Conservation (phyloP, 2,329 filamentous ascomycete genomes). For the Penicillium sp. region DNA sequence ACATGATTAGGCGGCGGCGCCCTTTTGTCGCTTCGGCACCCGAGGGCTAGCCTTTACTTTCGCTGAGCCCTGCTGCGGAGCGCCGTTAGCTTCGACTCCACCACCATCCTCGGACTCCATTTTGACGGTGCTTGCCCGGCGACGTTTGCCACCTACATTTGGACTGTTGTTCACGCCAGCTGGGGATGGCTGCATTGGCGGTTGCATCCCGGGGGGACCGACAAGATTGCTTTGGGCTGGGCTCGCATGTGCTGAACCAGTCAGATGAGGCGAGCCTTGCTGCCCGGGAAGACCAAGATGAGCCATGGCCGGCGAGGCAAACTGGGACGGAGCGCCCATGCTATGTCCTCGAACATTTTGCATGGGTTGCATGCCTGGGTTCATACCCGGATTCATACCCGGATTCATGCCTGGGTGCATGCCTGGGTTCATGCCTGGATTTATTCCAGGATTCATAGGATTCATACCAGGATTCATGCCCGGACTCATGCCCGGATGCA, state of each 20-base stretch:
- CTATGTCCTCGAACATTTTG: slow-evolving; percentile 44
- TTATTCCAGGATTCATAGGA: neutral
- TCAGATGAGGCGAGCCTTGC: slow-evolving; percentile 53
- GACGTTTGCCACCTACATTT: slow-evolving; percentile 56
- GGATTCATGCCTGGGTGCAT: neutral
- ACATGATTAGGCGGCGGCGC: slow-evolving; percentile 30
- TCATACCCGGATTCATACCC: slow-evolving; percentile 14
- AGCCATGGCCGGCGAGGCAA: slow-evolving; percentile 58
- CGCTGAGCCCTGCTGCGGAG: slow-evolving; percentile 31
- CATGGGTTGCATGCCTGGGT: slow-evolving; percentile 36
- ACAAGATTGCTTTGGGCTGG: slow-evolving; percentile 47
- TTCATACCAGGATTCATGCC: neutral
- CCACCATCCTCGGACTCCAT: slow-evolving; percentile 54
- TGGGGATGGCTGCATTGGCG: slow-evolving; percentile 53
- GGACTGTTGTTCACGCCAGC: slow-evolving; percentile 63
- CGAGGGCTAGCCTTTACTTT: slow-evolving; percentile 51
- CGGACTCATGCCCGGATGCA: neutral
- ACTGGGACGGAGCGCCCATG: slow-evolving; percentile 50
- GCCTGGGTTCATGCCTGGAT: slow-evolving; percentile 21
- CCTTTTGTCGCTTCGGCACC: slow-evolving; percentile 50
- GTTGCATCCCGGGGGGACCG: slow-evolving; percentile 55
- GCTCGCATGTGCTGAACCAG: slow-evolving; percentile 50
- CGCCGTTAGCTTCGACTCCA: slow-evolving; percentile 51
- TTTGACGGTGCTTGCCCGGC: slow-evolving; percentile 60
- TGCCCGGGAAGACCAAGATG: slow-evolving; percentile 51